A percentile compares a stretch with the other conserved stretches of the same genome.
phyloP scores from a whole-genome alignment of 148 eudicot genomes.

The Rhododendron molle region DNA sequence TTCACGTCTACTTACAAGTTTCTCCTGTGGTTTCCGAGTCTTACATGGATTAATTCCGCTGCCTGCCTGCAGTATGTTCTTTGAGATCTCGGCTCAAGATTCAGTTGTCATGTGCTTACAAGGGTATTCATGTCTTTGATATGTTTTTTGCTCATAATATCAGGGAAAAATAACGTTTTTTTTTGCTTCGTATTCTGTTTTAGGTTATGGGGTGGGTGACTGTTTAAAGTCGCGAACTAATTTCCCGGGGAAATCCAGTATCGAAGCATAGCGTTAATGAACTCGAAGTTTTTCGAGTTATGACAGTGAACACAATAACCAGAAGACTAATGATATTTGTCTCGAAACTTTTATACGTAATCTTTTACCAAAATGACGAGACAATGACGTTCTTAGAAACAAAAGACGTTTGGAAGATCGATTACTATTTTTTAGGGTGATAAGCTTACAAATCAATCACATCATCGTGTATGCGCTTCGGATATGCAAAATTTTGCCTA shows the following conservation, averaged over 20 bases:
- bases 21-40: not conserved
- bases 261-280: not conserved
- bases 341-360: too few relatives aligned
- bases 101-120: not conserved
- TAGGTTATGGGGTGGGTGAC: not conserved
- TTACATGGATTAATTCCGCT: not conserved
- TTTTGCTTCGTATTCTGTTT: not conserved
- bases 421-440: too few relatives aligned
- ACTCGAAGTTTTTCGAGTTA: not conserved
- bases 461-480: not conserved
- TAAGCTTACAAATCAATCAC: not conserved
- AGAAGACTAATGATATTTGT: too few relatives aligned
- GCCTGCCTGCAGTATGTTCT: conserved; percentile 1
- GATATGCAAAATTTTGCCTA: not conserved
- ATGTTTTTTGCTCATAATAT: not conserved
- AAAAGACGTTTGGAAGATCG: too few relatives aligned
- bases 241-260: not conserved
- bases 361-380: not conserved
- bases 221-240: not conserved
- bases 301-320: not conserved
- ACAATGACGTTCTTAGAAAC: too few relatives aligned
- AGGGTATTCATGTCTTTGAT: not conserved
- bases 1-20: not conserved
- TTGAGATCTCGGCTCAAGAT: not conserved
- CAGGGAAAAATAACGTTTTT: not conserved